Evolutionary conservation across 768 basidiomycete species (phyloP).

Genomic region (Strobilomyces confusus): DNA sequence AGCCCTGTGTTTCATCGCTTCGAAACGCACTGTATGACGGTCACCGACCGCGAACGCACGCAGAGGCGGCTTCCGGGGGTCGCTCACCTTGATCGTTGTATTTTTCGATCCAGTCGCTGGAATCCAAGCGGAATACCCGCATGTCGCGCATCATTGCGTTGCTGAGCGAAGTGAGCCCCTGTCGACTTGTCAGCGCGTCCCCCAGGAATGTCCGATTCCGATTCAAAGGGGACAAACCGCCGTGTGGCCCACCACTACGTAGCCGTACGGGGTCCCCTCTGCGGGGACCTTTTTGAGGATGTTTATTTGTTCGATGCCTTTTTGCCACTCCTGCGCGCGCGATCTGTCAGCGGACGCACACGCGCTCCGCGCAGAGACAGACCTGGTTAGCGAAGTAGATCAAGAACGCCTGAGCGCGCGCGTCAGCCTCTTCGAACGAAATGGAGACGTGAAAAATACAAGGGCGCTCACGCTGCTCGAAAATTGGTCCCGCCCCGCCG

Average conservation of each 20-base stretch:
- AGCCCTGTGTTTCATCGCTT: neutral
- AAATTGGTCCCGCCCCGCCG: neutral
- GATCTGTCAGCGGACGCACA: neutral
- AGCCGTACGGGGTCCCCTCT: neutral
- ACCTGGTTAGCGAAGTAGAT: neutral
- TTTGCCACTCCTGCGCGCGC: neutral
- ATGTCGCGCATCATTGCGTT: neutral
- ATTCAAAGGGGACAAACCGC: neutral
- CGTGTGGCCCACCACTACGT: neutral
- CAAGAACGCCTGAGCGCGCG: neutral
- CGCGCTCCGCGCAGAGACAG: neutral
- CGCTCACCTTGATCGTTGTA: neutral
- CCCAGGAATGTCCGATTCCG: too few relatives aligned
- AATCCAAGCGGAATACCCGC: conserved; percentile 1
- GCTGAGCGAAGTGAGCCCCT: neutral
- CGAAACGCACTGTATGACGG: neutral
- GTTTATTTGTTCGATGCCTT: neutral
- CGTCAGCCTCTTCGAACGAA: too few relatives aligned
- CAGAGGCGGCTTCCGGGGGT: neutral
- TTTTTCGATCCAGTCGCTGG: neutral
- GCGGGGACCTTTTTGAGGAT: neutral
- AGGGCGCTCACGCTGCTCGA: neutral
- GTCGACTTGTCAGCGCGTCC: neutral
- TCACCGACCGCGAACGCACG: neutral
- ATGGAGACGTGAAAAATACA: too few relatives aligned